Evolutionary conservation across 495 filamentous ascomycete genomes (phyloP), one percentile per base, ranked within the genome.

Genomic region (Penicillium canariense): DNA sequence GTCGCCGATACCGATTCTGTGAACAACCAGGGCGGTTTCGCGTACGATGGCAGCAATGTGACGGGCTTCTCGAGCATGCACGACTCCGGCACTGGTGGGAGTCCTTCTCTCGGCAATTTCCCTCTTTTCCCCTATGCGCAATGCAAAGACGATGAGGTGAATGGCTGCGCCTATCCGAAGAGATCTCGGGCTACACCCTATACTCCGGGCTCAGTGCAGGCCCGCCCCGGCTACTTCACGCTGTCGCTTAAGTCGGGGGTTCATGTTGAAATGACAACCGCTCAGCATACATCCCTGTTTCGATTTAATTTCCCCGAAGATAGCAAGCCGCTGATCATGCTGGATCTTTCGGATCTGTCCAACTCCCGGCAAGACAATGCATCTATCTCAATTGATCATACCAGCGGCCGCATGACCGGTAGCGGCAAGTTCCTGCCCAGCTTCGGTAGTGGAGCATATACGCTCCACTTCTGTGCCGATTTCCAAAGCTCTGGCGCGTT

Each of bases 41-140:
- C 87, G 3, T 76, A 83, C 10, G 87, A 91, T 56, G 81, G 79
- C 18, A 77, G 77, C 35, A 82, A 77, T 34, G 78, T 91, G 50
- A 86, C 81, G n/a, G 88, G 84, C 4, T 90, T 90, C 62, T 85
- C 82, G 15, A 77, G 86, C 69, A 81, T 89, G 74, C 88, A 91
- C 59, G 88, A 90, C 65, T 84, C 79, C 18, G 87, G 86, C 3
- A 90, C 84, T 20, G 86, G 87, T n/a, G 85, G 85, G 12, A 84
- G 81, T 27, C 85, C 87, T 1, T 87, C 82, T 30, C 72, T 92
- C 3, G 88, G 88, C 15, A 88, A 88, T 64, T 92, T 90, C 51
- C 79, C 87, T 34, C 70, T 91, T 4, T 91, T 92, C 54, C 82
- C 87, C 2, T 84, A 87, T 58, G 71, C 77, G 39, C 73, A 79